A percentile compares a stretch with the other conserved stretches of the same genome.
Conservation (phyloP, 441 rosid species). For the Manihot esculenta region DNA sequence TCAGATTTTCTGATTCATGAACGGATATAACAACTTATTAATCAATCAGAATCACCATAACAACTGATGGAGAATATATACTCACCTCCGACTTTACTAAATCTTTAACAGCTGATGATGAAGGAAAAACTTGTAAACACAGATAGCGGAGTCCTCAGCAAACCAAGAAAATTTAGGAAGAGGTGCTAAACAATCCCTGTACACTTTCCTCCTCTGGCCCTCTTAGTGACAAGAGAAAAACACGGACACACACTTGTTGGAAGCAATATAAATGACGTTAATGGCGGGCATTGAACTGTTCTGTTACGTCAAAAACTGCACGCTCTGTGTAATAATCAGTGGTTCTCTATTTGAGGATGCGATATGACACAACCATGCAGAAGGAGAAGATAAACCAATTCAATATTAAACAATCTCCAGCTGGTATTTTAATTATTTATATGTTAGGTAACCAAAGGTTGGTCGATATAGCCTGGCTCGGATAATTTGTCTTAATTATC, state of each 20-base stretch:
- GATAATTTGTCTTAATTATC: conserved; percentile 7
- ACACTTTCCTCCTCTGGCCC: too few species aligned
- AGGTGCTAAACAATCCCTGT: too few species aligned
- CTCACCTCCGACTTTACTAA: background rate
- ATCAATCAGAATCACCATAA: too few species aligned
- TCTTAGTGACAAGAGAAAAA: conserved; percentile 6
- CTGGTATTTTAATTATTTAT: background rate
- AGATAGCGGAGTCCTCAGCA: too few species aligned
- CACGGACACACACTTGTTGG: background rate
- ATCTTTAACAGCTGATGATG: background rate
- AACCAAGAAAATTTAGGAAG: too few species aligned
- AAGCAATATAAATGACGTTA: background rate
- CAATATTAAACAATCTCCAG: background rate
- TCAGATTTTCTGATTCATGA: background rate
- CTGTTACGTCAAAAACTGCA: conserved; percentile 3
- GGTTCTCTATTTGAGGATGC: background rate
- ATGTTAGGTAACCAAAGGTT: conserved; percentile 10
- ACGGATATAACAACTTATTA: too few species aligned
- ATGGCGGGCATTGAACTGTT: background rate
- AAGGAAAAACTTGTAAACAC: background rate
- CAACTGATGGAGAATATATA: background rate
- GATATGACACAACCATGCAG: conserved; percentile 14
- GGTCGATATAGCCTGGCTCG: background rate
- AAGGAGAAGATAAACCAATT: background rate
- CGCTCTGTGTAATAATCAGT: background rate